phyloP scores from a whole-genome alignment of 148 eudicot species.

The Limonium bicolor region DNA sequence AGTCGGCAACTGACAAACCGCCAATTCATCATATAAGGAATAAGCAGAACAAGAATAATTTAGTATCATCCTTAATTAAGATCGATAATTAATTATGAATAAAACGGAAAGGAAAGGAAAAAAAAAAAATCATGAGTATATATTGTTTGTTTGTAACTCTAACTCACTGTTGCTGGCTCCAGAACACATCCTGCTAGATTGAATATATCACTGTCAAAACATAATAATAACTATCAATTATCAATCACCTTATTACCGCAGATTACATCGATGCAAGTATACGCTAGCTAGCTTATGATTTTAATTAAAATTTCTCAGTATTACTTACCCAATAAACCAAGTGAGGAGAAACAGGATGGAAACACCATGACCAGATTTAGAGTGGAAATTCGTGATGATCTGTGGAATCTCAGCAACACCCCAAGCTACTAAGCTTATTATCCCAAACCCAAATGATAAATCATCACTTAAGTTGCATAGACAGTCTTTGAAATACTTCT shows the following conservation, averaged over 20 bases:
- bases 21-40: not conserved
- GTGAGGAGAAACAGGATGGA: slow-evolving; percentile 52
- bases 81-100: not conserved
- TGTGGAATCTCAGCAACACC: slow-evolving; percentile 81
- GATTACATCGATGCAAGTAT: no score
- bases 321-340: slow-evolving; percentile 64
- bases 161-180: slow-evolving; percentile 80
- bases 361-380: slow-evolving; percentile 60
- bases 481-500: slow-evolving; percentile 26
- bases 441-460: slow-evolving; percentile 33
- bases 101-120: not conserved
- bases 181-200: slow-evolving; percentile 65
- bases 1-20: slow-evolving; percentile 54
- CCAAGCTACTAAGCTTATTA: slow-evolving; percentile 54
- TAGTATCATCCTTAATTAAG: not conserved
- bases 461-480: slow-evolving; percentile 28
- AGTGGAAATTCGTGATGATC: slow-evolving; percentile 45
- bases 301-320: not conserved
- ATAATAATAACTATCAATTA: not conserved
- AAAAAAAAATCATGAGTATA: not conserved
- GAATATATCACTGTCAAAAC: slow-evolving; percentile 41
- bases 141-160: not conserved
- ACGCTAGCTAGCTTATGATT: no score
- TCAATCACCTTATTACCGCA: no score
- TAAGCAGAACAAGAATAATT: not conserved